These are phyloP conservation scores for Candida boleticola DNA, from an alignment of 805 yeast genomes.

Conservation along the genomic window DNA sequence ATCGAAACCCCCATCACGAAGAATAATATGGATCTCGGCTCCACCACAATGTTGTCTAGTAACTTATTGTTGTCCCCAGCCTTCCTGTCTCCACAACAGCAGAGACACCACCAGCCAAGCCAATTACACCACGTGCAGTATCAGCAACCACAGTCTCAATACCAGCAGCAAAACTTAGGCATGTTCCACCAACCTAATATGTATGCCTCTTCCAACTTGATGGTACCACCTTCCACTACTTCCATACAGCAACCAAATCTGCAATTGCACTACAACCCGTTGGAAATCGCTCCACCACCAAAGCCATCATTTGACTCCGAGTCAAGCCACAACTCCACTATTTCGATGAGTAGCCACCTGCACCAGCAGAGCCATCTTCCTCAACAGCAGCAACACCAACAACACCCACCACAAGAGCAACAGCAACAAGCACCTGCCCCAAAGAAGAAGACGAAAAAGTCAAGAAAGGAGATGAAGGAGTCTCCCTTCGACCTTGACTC, in stretches of 20 bases:
- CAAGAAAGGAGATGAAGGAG: slow-evolving; percentile 27
- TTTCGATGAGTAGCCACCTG: slow-evolving; percentile 9
- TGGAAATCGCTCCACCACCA: slow-evolving; percentile 10
- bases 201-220: background rate
- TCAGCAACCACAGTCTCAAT: slow-evolving; percentile 3
- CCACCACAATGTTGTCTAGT: slow-evolving; percentile 5
- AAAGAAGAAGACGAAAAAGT: slow-evolving; percentile 25
- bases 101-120: slow-evolving; percentile 5
- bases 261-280: slow-evolving; percentile 8
- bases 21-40: background rate
- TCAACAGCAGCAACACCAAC: slow-evolving; percentile 16
- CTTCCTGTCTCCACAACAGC: slow-evolving; percentile 48
- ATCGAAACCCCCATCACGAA: slow-evolving; percentile 19
- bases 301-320: slow-evolving; percentile 11
- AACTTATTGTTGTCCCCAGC: slow-evolving; percentile 35
- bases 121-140: slow-evolving; percentile 3
- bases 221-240: slow-evolving; percentile 2
- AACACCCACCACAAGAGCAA: slow-evolving; percentile 22
- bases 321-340: slow-evolving; percentile 7
- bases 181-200: background rate
- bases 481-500: slow-evolving; percentile 46
- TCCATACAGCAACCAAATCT: slow-evolving; percentile 8
- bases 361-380: slow-evolving; percentile 9
- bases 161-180: slow-evolving; percentile 1
- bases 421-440: slow-evolving; percentile 26